These are phyloP conservation scores for Coemansia sp. DNA, from an alignment of 192 early-diverging fungal species.

Conservation along the genomic window DNA sequence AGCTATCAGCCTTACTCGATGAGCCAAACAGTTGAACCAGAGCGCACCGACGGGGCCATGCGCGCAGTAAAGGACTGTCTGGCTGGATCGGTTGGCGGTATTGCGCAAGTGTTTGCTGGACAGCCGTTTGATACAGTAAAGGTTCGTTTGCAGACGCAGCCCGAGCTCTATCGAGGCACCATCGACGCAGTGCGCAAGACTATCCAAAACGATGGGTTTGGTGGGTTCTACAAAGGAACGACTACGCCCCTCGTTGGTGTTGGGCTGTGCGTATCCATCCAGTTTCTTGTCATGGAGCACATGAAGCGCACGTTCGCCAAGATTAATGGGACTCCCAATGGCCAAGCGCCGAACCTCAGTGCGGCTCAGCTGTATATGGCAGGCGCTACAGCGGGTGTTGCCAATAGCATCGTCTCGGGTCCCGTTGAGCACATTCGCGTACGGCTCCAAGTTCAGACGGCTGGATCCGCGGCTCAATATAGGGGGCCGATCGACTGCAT, in stretches of 20 bases:
- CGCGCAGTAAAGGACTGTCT: conserved; percentile 72
- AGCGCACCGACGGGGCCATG: conserved; percentile 40
- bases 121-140: conserved; percentile 83
- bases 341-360: conserved; percentile 56
- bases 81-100: conserved; percentile 73
- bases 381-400: conserved; percentile 82
- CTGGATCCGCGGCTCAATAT: conserved; percentile 55
- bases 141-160: conserved; percentile 93
- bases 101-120: conserved; percentile 74
- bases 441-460: conserved; percentile 89
- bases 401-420: conserved; percentile 85
- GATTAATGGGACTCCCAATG: conserved; percentile 56
- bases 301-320: conserved; percentile 77
- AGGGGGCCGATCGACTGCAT: conserved; percentile 83
- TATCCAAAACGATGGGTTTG: conserved; percentile 72
- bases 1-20: not conserved
- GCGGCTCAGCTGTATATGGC: conserved; percentile 80
- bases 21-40: conserved; percentile 13
- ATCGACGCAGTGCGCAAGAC: conserved; percentile 89
- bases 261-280: conserved; percentile 96
- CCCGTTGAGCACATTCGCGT: conserved; percentile 97
- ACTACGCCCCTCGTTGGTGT: conserved; percentile 91
- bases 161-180: conserved; percentile 75
- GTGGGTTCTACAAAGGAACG: conserved; percentile 92
- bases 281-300: conserved; percentile 86